These are phyloP conservation scores for Agastache rugosa DNA, from an alignment of 257 asterid species.

Conservation along the genomic window DNA sequence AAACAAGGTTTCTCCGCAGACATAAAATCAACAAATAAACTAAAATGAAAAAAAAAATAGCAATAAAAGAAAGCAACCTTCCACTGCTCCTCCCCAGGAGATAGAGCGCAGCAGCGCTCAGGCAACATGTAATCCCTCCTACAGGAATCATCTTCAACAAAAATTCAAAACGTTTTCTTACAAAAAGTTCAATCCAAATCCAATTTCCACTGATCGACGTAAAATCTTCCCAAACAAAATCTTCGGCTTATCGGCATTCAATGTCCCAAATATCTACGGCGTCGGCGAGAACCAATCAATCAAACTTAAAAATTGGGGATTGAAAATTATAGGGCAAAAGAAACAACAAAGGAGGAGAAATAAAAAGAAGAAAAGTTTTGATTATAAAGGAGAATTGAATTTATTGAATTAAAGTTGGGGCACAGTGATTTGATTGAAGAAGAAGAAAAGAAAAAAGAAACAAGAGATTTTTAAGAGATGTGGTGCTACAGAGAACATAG, in stretches of 20 bases:
- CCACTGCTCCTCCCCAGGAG: conserved; percentile 97
- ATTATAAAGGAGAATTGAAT: conserved; percentile 14
- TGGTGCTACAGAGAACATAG: conserved; percentile 23
- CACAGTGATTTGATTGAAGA: conserved; percentile 19
- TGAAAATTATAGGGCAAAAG: neutral
- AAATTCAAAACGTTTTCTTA: conserved; percentile 1
- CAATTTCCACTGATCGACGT: conserved; percentile 6
- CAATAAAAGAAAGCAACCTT: conserved; percentile 51
- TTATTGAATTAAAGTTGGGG: conserved; percentile 22
- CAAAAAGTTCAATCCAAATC: neutral
- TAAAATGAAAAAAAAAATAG: neutral
- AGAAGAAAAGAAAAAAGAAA: neutral
- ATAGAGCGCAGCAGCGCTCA: conserved; percentile 95
- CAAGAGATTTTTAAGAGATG: neutral
- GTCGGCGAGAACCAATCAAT: neutral
- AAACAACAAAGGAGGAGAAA: neutral
- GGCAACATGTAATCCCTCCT: conserved; percentile 90
- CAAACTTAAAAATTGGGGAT: neutral
- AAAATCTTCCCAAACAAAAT: neutral
- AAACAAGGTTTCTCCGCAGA: neutral
- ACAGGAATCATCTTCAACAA: conserved; percentile 70
- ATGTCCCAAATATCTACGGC: conserved; percentile 18
- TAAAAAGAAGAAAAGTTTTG: neutral
- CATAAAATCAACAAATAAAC: neutral
- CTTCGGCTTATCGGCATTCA: conserved; percentile 28